A percentile compares a stretch with the other conserved stretches of the same genome.
These are phyloP conservation scores for Hypoxylon sp. DNA, from an alignment of 2,329 filamentous ascomycete species.

Conservation along the genomic window DNA sequence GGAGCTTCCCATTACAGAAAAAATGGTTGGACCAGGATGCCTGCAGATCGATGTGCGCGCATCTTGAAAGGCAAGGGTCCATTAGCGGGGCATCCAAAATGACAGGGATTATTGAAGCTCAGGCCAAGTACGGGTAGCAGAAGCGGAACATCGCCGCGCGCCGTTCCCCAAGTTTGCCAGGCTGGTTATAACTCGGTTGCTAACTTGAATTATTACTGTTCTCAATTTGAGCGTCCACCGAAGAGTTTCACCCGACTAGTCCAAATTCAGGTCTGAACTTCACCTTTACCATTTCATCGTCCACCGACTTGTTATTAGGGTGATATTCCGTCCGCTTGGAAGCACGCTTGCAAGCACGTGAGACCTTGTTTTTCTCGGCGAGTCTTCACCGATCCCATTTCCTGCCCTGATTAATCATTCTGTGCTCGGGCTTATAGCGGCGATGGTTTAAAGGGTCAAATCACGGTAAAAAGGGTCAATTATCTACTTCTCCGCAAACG, in stretches of 20 bases:
- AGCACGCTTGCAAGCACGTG: constrained; percentile 40
- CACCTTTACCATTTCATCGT: constrained; percentile 16
- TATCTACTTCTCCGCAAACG: constrained; percentile 6
- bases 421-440: constrained; percentile 33
- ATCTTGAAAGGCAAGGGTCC: constrained; percentile 39
- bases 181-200: not conserved
- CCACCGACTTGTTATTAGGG: constrained; percentile 36
- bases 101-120: constrained; percentile 6
- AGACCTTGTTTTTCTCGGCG: constrained; percentile 39
- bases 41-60: constrained; percentile 43
- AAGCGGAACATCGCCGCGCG: constrained; percentile 2
- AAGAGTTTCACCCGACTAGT: constrained; percentile 33
- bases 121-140: constrained; percentile 22
- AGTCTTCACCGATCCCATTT: constrained; percentile 24
- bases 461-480: constrained; percentile 34
- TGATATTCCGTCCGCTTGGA: constrained; percentile 24
- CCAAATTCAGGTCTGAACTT: constrained; percentile 25
- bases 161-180: constrained; percentile 14
- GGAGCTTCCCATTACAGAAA: constrained; percentile 48
- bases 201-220: constrained; percentile 36
- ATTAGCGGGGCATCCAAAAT: constrained; percentile 20
- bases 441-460: constrained; percentile 27
- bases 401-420: constrained; percentile 6
- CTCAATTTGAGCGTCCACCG: constrained; percentile 24
- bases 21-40: constrained; percentile 34